A percentile compares a stretch with the other conserved stretches of the same genome.
phyloP scores from a whole-genome alignment of 345 rosid genomes.

The Camelina hispida region DNA sequence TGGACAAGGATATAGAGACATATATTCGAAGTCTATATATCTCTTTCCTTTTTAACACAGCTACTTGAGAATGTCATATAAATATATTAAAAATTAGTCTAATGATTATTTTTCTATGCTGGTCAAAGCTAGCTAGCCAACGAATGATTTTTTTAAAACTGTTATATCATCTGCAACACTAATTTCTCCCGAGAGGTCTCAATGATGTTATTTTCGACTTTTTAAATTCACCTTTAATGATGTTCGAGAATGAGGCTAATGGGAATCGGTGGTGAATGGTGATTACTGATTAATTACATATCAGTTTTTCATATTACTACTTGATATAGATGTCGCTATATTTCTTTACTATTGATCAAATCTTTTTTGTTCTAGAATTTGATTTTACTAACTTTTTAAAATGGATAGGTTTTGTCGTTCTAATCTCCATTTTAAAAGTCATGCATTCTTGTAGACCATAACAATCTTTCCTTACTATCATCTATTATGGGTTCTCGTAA shows the following conservation, averaged over 20 bases:
- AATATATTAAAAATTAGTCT: slow-evolving; percentile 4
- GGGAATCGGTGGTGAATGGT: background rate
- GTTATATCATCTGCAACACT: slow-evolving; percentile 21
- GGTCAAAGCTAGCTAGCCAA: slow-evolving; percentile 33
- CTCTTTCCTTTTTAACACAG: background rate
- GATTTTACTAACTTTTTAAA: too few relatives aligned
- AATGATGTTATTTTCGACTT: slow-evolving; percentile 5
- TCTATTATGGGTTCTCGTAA: background rate
- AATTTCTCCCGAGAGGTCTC: slow-evolving; percentile 8
- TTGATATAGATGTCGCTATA: background rate
- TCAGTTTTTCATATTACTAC: background rate
- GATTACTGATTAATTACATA: background rate
- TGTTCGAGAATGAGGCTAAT: background rate
- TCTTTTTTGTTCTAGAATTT: too few relatives aligned
- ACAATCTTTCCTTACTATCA: background rate
- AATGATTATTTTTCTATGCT: slow-evolving; percentile 30
- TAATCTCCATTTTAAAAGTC: background rate
- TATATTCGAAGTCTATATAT: slow-evolving; percentile 7
- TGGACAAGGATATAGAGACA: slow-evolving; percentile 28
- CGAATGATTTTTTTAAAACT: slow-evolving; percentile 7
- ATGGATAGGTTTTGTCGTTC: background rate
- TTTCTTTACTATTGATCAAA: background rate
- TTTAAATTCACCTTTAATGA: slow-evolving; percentile 4
- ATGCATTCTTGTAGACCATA: background rate
- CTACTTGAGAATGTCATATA: slow-evolving; percentile 6